Conservation (phyloP, 805 yeast genomes). For the Starmerella sirachaensis region DNA sequence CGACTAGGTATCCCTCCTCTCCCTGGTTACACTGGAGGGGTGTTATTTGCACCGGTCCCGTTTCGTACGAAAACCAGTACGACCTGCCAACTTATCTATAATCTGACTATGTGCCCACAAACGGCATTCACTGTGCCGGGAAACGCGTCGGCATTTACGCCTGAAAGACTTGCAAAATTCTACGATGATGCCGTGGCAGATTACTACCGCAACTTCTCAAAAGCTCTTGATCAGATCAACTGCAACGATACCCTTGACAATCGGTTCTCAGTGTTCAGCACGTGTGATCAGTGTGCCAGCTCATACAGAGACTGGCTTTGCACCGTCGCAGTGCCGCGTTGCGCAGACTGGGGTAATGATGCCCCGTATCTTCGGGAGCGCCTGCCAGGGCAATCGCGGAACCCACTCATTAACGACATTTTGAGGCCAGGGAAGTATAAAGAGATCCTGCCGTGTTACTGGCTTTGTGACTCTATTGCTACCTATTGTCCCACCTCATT, state of each 20-base stretch:
- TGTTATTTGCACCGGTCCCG: constrained; percentile 42
- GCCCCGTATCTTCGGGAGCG: constrained; percentile 34
- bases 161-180: constrained; percentile 31
- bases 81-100: constrained; percentile 64
- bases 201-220: constrained; percentile 53
- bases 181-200: constrained; percentile 56
- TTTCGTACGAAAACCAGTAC: constrained; percentile 42
- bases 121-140: constrained; percentile 85
- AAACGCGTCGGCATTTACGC: constrained; percentile 29
- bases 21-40: constrained; percentile 40
- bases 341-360: constrained; percentile 38
- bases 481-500: constrained; percentile 73
- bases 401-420: constrained; percentile 40
- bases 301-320: constrained; percentile 84
- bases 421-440: constrained; percentile 51
- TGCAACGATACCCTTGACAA: constrained; percentile 59
- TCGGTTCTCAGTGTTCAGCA: constrained; percentile 57
- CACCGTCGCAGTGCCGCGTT: constrained; percentile 75
- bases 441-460: constrained; percentile 79
- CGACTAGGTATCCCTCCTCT: constrained; percentile 35
- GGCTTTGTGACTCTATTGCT: constrained; percentile 65
- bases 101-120: constrained; percentile 59
- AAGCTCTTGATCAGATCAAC: constrained; percentile 61
- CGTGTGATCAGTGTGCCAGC: constrained; percentile 59
- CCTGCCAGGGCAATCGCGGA: constrained; percentile 44